Evolutionary conservation across 2,329 filamentous ascomycete species (phyloP).

Genomic region (Monilinia fructigena): DNA sequence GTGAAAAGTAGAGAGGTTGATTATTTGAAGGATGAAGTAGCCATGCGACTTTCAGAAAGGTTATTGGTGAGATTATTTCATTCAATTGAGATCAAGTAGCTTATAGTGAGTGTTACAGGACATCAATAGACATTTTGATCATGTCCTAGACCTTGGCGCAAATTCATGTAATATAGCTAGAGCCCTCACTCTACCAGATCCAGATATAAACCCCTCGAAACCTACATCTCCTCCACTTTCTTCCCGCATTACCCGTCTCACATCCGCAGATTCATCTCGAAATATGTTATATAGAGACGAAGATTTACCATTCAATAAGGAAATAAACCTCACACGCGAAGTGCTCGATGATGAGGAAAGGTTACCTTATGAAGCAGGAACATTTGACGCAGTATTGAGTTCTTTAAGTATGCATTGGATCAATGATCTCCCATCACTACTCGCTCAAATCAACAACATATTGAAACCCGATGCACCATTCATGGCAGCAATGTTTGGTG

Average conservation of each 20-base stretch:
- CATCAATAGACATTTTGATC: constrained; percentile 83
- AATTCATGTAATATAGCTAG: constrained; percentile 94
- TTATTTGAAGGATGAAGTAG: constrained; percentile 92
- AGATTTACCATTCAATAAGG: constrained; percentile 69
- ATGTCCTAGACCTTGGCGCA: constrained; percentile 87
- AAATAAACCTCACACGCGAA: constrained; percentile 69
- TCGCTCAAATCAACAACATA: constrained; percentile 80
- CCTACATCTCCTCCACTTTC: constrained; percentile 63
- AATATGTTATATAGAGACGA: constrained; percentile 78
- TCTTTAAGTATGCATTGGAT: constrained; percentile 94
- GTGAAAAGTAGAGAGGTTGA: constrained; percentile 77
- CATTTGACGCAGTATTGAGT: constrained; percentile 88
- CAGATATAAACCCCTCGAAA: constrained; percentile 57
- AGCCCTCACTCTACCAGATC: constrained; percentile 69
- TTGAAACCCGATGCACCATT: constrained; percentile 91
- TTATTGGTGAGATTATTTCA: constrained; percentile 59
- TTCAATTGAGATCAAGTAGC: constrained; percentile 10
- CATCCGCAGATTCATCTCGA: constrained; percentile 78
- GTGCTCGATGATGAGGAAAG: constrained; percentile 73
- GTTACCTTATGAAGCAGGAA: constrained; percentile 70
- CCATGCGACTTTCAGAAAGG: constrained; percentile 77
- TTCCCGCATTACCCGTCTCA: constrained; percentile 68
- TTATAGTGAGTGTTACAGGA: constrained; percentile 54
- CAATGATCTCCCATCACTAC: constrained; percentile 85
- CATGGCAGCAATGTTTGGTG: constrained; percentile 93